Evolutionary conservation across 75 land plant genomes (phyloP).

Genomic region (Chamaecyparis obtusa): DNA sequence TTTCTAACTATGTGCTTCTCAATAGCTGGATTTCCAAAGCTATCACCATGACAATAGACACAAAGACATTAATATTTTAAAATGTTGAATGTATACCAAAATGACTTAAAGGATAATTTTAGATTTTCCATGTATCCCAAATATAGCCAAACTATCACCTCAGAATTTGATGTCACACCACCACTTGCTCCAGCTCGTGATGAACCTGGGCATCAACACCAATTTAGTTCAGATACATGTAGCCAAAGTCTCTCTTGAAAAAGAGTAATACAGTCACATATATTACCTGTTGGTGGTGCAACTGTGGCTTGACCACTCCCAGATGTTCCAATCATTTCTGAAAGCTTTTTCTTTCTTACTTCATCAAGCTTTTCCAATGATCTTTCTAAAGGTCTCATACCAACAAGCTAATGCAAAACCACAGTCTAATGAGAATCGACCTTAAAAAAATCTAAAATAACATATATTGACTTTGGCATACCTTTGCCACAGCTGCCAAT

Average conservation of each 20-base stretch:
- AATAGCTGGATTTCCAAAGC: not conserved
- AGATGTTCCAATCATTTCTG: constrained; percentile 84
- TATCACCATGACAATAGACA: not conserved
- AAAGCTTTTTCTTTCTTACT: constrained; percentile 86
- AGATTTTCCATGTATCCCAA: not conserved
- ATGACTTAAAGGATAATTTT: not conserved
- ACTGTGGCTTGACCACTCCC: constrained; percentile 23
- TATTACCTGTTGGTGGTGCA: constrained; percentile 30
- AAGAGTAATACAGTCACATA: not conserved
- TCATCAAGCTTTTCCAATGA: constrained; percentile 98
- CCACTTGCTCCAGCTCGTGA: not conserved
- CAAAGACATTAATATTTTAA: not conserved
- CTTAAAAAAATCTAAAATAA: not conserved
- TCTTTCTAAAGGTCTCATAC: constrained; percentile 95
- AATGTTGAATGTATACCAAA: not conserved
- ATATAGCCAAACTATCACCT: constrained; percentile 8
- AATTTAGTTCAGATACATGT: not conserved
- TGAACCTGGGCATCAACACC: constrained; percentile 1
- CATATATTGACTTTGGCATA: constrained; percentile 10
- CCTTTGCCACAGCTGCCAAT: constrained; percentile 97
- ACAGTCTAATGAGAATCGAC: not conserved
- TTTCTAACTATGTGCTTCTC: not conserved
- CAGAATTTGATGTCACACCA: constrained; percentile 9
- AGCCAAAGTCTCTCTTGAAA: not conserved
- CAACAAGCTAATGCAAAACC: constrained; percentile 59